Evolutionary conservation across 352 stramenopile species (phyloP), one percentile per base, ranked within the genome.

Genomic region (Phytophthora meadii): DNA sequence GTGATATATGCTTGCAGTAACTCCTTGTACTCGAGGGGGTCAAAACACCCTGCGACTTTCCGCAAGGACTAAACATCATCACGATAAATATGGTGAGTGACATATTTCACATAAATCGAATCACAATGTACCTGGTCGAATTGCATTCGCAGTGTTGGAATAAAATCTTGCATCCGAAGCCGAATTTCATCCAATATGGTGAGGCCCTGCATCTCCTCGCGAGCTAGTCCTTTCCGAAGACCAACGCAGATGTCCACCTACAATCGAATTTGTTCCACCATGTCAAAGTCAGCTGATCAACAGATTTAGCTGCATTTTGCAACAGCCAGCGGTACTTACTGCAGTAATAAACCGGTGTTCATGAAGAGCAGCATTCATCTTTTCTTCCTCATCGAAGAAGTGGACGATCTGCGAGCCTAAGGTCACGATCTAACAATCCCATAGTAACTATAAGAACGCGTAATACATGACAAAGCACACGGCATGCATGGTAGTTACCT

Each of bases 1-100:
- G 81, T 85, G 27, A 93, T 91, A 48, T 92, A 94, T 28, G 87
- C 88, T 47, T 86, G 84, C n/a, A 96, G 64, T 27, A 96, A 68
- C 54, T 95, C 81, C 46, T 87, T 90, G 73, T 96, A 96, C 54
- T 74, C 56, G 25, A 87, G 54, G 4, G 84, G 77, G 39, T 96
- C 80, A 58, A 96, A 96, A 11, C 69, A 55, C 14, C 81, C 70
- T 0, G 88, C 82, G 5, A 94, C 76, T 68, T 89, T 82, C 15
- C 84, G 68, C 17, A 96, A 72, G 19, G 88, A 92, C 88, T 94
- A 60, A 12, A n/a, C 2, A 40, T 36, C 2, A 39, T 64, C 10
- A 34, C 28, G 22, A 4, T 36, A n/a, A 52, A 17, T 5, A 49
- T 41, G n/a, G 10, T 24, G 11, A 45, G 40, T 41, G 9, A 50